A percentile compares a stretch with the other conserved stretches of the same genome.
Evolutionary conservation across 345 rosid genomes (phyloP).

Genomic region (Salix udensis): DNA sequence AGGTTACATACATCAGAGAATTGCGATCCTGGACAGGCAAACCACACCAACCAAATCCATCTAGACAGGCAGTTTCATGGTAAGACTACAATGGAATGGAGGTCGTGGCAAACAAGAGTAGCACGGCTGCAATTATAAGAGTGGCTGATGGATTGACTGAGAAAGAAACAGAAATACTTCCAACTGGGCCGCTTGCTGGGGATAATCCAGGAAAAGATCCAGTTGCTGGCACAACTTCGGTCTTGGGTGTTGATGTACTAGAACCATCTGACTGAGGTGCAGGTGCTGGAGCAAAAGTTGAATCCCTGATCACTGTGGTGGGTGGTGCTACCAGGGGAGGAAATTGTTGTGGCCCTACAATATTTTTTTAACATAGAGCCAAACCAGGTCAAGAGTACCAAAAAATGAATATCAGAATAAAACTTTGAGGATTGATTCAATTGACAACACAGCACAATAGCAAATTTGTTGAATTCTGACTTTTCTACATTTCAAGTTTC

Average conservation of each 20-base stretch:
- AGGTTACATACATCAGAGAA: conserved; percentile 19
- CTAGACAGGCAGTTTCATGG: neutral
- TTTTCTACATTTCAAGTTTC: neutral
- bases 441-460: neutral
- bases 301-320: conserved; percentile 47
- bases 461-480: neutral
- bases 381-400: neutral
- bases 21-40: conserved; percentile 11
- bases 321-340: conserved; percentile 80
- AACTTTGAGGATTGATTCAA: neutral
- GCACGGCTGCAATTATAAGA: conserved; percentile 17
- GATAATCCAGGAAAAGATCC: conserved; percentile 54
- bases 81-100: conserved; percentile 29
- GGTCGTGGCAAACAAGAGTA: conserved; percentile 25
- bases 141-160: conserved; percentile 29
- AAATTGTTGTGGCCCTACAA: conserved; percentile 68
- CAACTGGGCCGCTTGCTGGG: conserved; percentile 55
- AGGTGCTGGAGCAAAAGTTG: conserved; percentile 59
- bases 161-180: conserved; percentile 49
- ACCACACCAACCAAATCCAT: conserved; percentile 15
- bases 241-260: conserved; percentile 39
- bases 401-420: neutral
- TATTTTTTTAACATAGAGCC: conserved; percentile 18
- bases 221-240: conserved; percentile 45
- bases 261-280: conserved; percentile 43